Base-by-base conservation (phyloP, 1,284 basidiomycete genomes). In the Flammula alnicola region DNA sequence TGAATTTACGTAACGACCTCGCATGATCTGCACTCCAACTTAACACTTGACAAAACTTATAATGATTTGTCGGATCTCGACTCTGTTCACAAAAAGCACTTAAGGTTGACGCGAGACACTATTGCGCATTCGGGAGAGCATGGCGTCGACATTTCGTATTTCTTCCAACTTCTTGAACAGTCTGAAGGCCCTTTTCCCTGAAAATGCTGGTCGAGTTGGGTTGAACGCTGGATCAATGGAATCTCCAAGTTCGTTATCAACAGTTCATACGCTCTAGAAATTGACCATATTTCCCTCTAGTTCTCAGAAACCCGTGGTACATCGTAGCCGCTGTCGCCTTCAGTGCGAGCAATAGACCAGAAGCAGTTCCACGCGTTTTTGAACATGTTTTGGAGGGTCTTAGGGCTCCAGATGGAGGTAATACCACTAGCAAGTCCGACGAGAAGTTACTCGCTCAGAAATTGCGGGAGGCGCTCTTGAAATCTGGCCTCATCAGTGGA, bases 391-490 rank as follows among this genome's bases (percentile, higher is more conserved):
- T 82, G 35, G 50, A 67, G 4, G 76, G 80, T 42, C 61, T 80
- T 1, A 63, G 69, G 22, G 60, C 61, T 1, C 52, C 64, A 5
- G 47, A 62, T 17, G 27, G 20, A 20, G 35, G 11, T 2, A 35
- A 37, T 5, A 22, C 19, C 29, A 36, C 27, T 12, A 30, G 53
- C 17, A 44, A 36, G 3, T n/a, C n/a, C n/a, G 45, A 61, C 17
- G 71, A 79, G 47, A 62, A 71, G 22, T 33, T 68, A 4, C 65
- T 83, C 3, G 75, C 76, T 33, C 68, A 74, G 47, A 80, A 75
- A 57, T 59, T 83, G 17, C 71, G 81, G 10, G 83, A 85, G 50
- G 76, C 76, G 0, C 52, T 85, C 5, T 77, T 85, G 64, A 83
- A 83, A 58, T 73, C 76, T 6, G 81, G 79, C 5, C 60, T 81